Evolutionary conservation across 2,329 filamentous ascomycete genomes (phyloP).

Genomic region (Colletotrichum chrysophilum): DNA sequence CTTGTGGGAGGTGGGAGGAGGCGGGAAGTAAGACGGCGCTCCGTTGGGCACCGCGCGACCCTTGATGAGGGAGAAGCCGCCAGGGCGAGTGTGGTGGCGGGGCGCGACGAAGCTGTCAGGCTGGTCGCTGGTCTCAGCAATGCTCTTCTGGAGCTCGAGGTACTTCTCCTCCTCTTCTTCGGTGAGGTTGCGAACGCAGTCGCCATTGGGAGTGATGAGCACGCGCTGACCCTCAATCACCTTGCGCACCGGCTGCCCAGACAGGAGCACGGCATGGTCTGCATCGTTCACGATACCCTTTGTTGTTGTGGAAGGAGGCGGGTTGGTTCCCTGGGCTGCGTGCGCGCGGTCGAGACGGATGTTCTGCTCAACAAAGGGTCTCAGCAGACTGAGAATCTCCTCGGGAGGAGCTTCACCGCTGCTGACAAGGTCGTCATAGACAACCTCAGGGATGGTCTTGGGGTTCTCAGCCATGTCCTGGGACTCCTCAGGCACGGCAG

Average conservation of each 20-base stretch:
- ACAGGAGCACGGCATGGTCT: conserved; percentile 60
- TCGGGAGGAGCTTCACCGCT: background rate
- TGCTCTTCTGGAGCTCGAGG: conserved; percentile 67
- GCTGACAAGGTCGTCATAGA: conserved; percentile 13
- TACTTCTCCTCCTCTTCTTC: conserved; percentile 74
- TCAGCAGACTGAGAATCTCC: conserved; percentile 42
- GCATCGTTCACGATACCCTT: conserved; percentile 57
- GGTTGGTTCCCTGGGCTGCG: background rate
- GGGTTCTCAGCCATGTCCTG: conserved; percentile 18
- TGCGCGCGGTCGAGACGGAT: background rate
- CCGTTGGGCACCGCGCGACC: conserved; percentile 70
- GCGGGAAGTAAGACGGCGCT: conserved; percentile 65
- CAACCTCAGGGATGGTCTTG: conserved; percentile 16
- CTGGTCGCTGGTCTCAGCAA: conserved; percentile 54
- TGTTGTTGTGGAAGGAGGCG: conserved; percentile 29
- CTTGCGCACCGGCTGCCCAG: conserved; percentile 65
- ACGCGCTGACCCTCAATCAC: conserved; percentile 69
- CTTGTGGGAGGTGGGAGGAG: conserved; percentile 45
- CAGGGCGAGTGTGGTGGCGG: conserved; percentile 57
- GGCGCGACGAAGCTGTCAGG: conserved; percentile 62
- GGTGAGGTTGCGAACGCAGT: conserved; percentile 75
- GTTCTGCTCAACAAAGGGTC: conserved; percentile 33
- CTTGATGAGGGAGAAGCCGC: conserved; percentile 67
- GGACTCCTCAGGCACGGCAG: background rate
- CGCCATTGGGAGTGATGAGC: conserved; percentile 77